Base-by-base conservation (phyloP, 495 filamentous ascomycete species). In the Penicillium mononematosum region DNA sequence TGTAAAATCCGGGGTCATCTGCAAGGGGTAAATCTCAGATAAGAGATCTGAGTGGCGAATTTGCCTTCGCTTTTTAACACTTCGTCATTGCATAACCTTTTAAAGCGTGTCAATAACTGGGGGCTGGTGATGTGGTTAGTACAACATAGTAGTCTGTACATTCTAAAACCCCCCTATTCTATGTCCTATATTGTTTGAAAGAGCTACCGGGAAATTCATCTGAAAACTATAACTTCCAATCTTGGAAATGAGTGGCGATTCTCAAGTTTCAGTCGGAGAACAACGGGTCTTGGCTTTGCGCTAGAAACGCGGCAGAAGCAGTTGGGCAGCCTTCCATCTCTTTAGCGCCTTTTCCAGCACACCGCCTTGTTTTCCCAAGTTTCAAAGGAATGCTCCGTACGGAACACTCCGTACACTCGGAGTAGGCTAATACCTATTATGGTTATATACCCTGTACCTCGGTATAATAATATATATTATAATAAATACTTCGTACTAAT, bases 251-350 rank as follows among this genome's bases (percentile, higher is more conserved):
- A 48, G 27, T 22, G 34, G 32, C 32, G 24, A 19, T 19, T 39
- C 58, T 60, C 56, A 56, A 58, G 56, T 64, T 60, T 59, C 39
- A 55, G 45, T 31, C 60, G 56, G 58, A 61, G 64, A 36, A 48
- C 63, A 65, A 58, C 22, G 52, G 58, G 31, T 68, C 68, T 73
- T 71, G 61, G 68, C 64, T 67, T 65, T 42, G 64, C 70, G 64
- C 70, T 73, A 73, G 68, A 73, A 73, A 55, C 59, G 61, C 62
- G 58, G 59, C 63, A 71, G 66, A 73, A 71, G 65, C 60, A 61
- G 64, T 61, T 50, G 51, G 61, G 38, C 55, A 36, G 45, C 19
- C 45, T 48, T 48, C 45, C 45, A 48, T 32, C 17, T 14, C 7
- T 29, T 46, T 46, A 46, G 44, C 44, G 25, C 22, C 45, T 7